phyloP scores from a whole-genome alignment of 2,329 filamentous ascomycete species.

The Epichloe sylvatica region DNA sequence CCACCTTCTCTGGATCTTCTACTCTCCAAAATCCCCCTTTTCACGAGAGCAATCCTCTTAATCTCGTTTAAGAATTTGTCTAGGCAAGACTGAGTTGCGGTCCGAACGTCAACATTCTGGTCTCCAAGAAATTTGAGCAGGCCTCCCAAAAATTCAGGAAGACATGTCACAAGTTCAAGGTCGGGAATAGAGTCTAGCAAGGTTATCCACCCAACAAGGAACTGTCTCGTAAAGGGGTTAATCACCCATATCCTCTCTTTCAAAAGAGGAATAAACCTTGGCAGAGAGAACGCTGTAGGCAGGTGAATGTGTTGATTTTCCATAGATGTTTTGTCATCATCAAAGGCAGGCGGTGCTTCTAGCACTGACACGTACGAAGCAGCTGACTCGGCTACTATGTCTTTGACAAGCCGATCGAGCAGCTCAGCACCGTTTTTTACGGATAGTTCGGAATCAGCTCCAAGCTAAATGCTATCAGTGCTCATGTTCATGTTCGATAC shows the following conservation, averaged over 20 bases:
- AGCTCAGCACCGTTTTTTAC: conserved; percentile 97
- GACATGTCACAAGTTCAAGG: conserved; percentile 79
- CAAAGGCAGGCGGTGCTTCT: conserved; percentile 38
- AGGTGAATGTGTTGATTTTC: conserved; percentile 34
- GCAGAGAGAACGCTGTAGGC: conserved; percentile 82
- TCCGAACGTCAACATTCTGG: conserved; percentile 84
- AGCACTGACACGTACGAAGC: conserved; percentile 88
- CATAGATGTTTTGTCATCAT: conserved; percentile 32
- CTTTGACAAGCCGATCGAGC: conserved; percentile 85
- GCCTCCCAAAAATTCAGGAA: conserved; percentile 83
- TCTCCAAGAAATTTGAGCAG: conserved; percentile 87
- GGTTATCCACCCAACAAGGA: conserved; percentile 91
- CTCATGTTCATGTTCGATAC: not conserved
- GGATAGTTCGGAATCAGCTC: conserved; percentile 87
- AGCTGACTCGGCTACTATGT: conserved; percentile 89
- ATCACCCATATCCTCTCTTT: conserved; percentile 90
- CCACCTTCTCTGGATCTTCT: conserved; percentile 55
- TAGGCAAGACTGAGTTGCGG: conserved; percentile 74
- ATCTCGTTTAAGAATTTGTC: conserved; percentile 90
- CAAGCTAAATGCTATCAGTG: conserved; percentile 44
- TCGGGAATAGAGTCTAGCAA: conserved; percentile 93
- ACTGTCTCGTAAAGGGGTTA: conserved; percentile 88
- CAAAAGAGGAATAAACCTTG: conserved; percentile 79
- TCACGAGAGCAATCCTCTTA: conserved; percentile 82
- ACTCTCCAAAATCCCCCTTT: conserved; percentile 77